Base-by-base conservation (phyloP, 495 filamentous ascomycete species). In the Pyronema omphalodes region DNA sequence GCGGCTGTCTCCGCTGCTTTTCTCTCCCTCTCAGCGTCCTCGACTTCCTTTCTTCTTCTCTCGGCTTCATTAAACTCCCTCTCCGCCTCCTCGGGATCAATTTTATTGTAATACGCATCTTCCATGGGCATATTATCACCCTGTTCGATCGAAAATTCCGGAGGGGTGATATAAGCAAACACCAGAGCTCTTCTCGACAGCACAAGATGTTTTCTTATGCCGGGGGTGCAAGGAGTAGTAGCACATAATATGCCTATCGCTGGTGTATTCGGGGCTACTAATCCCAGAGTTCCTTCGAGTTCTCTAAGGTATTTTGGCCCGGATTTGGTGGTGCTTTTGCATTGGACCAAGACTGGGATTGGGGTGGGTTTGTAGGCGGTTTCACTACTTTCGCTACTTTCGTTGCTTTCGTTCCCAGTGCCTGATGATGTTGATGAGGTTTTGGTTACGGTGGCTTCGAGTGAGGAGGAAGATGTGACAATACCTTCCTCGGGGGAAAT, bases 261-360 rank as follows among this genome's bases (percentile, higher is more conserved):
- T 17, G 11, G 35, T 33, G 62, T 59, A 3, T 79, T 79, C 0
- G 73, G 70, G 33, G 84, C 85, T 37, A 82, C 81, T 14, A 77
- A 76, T 3, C 72, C 72, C 58, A 89, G 80, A 0, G 84, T 76
- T 9, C 89, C 91, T 63, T 94, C 86, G 0, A 95, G 73, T 71
- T 95, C 91, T 17, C 91, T 77, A 11, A 93, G 72, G 44, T 68
- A 37, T 76, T 72, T 19, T 88, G 88, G 0, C 75, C 72, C 3
- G 77, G 61, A 55, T 71, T 76, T 15, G 18, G 70, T 61, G 54
- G 71, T 71, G 14, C 76, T 75, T 68, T 95, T 98, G 71, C 91
- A 98, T 64, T 94, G 88, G 17, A 86, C 70, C 4, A 94, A 59
- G 1, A 86, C 77, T 49, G 74, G 75, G 4, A 91, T 7, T n/a